Evolutionary conservation across 2,329 filamentous ascomycete species (phyloP).

Genomic region (Ceratocystis lukuohia): DNA sequence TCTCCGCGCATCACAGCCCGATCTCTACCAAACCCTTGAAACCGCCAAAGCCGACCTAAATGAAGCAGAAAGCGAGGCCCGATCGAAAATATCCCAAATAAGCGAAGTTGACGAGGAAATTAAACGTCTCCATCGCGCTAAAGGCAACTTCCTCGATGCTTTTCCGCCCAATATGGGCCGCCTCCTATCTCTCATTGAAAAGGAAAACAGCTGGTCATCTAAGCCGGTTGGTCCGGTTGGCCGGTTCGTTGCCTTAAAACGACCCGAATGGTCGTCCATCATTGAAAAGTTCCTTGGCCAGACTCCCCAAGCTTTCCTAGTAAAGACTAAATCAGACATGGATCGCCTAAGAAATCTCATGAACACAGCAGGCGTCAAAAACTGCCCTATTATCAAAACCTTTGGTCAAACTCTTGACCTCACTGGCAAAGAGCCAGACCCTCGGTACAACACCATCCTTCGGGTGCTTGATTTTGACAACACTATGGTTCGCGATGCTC

Average conservation of each 20-base stretch:
- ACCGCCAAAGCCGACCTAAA: constrained; percentile 22
- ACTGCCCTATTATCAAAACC: constrained; percentile 51
- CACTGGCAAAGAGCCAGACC: constrained; percentile 58
- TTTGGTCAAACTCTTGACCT: constrained; percentile 43
- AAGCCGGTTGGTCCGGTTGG: constrained; percentile 78
- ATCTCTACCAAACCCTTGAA: constrained; percentile 11
- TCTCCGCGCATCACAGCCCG: neutral
- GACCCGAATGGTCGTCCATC: constrained; percentile 71
- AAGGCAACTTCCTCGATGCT: constrained; percentile 46
- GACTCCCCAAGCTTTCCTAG: constrained; percentile 63
- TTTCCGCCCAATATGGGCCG: constrained; percentile 50
- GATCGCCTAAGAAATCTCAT: constrained; percentile 54
- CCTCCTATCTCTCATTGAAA: constrained; percentile 54
- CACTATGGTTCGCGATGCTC: constrained; percentile 59
- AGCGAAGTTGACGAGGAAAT: constrained; percentile 23
- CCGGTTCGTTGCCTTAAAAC: constrained; percentile 57
- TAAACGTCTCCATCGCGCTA: constrained; percentile 24
- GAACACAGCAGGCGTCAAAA: constrained; percentile 36
- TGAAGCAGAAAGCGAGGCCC: constrained; percentile 22
- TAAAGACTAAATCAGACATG: constrained; percentile 64
- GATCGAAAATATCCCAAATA: constrained; percentile 21
- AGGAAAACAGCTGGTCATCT: constrained; percentile 53
- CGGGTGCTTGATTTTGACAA: constrained; percentile 72
- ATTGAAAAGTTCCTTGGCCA: constrained; percentile 65
- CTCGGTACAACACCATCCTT: constrained; percentile 61